Conservation (phyloP, 1,284 basidiomycete genomes). For the Pyrrhoderma lamaoense region DNA sequence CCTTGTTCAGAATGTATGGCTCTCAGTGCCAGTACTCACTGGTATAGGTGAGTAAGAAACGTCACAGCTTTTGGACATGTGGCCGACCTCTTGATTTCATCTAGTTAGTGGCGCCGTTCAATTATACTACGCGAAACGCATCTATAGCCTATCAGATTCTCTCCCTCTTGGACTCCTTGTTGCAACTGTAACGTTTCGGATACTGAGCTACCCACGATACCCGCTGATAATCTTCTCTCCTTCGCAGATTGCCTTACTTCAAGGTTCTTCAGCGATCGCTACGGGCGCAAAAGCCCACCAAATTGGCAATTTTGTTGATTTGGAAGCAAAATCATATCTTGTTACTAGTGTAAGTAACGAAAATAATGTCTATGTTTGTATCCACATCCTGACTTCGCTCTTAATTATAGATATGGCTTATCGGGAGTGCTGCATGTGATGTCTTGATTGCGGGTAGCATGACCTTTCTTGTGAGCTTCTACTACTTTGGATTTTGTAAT, state of each 20-base stretch:
- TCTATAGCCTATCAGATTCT: not conserved
- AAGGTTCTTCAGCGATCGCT: not conserved
- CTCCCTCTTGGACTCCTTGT: not conserved
- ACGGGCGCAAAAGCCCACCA: not conserved
- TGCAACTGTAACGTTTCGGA: not conserved
- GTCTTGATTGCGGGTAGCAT: not conserved
- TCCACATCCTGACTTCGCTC: too few species aligned
- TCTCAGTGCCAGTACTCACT: not conserved
- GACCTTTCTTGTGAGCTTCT: not conserved
- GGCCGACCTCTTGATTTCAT: not conserved
- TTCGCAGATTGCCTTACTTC: not conserved
- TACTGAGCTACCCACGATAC: too few species aligned
- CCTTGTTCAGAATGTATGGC: not conserved
- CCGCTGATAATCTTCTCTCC: not conserved
- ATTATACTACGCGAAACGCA: not conserved
- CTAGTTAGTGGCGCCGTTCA: constrained; percentile 1
- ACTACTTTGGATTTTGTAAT: not conserved
- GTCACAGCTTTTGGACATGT: not conserved
- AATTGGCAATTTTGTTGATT: not conserved
- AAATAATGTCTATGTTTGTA: not conserved
- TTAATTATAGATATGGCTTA: constrained; percentile 4
- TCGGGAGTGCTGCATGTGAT: constrained; percentile 3
- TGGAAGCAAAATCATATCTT: not conserved
- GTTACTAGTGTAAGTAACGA: not conserved
- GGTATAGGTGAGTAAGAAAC: not conserved